A percentile compares a stretch with the other conserved stretches of the same genome.
phyloP scores from a whole-genome alignment of 139 green algal genomes.

The Eudorina sp. region DNA sequence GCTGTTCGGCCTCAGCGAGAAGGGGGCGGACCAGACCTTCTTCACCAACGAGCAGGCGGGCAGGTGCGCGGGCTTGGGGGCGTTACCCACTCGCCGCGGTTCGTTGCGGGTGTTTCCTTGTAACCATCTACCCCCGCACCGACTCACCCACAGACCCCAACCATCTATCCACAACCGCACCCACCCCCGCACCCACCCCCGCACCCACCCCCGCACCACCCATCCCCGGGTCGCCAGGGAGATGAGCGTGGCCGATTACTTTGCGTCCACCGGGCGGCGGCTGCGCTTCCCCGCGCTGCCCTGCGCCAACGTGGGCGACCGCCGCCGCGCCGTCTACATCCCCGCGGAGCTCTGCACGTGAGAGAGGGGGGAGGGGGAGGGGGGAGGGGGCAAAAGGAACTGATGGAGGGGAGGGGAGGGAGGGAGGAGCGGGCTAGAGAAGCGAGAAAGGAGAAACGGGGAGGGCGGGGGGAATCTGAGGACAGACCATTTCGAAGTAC shows the following conservation, averaged over 20 bases:
- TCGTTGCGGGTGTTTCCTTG: background rate
- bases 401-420: background rate
- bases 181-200: too few species aligned
- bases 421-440: background rate
- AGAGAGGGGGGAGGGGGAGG: background rate
- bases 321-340: constrained; percentile 60
- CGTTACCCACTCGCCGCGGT: background rate
- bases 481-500: too few species aligned
- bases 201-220: background rate
- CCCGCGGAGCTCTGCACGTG: constrained; percentile 74
- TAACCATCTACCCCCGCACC: background rate
- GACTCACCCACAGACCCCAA: background rate
- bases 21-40: constrained; percentile 22
- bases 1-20: constrained; percentile 32
- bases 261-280: constrained; percentile 50
- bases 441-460: background rate
- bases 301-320: constrained; percentile 67
- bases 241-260: constrained; percentile 74
- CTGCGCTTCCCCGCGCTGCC: constrained; percentile 64
- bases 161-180: too few species aligned
- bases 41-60: constrained; percentile 68
- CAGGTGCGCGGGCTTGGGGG: background rate
- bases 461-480: too few species aligned
- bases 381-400: background rate
- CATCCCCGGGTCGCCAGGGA: background rate